Conservation (phyloP, 495 filamentous ascomycete species). For the Pseudotulostoma volvatum region DNA sequence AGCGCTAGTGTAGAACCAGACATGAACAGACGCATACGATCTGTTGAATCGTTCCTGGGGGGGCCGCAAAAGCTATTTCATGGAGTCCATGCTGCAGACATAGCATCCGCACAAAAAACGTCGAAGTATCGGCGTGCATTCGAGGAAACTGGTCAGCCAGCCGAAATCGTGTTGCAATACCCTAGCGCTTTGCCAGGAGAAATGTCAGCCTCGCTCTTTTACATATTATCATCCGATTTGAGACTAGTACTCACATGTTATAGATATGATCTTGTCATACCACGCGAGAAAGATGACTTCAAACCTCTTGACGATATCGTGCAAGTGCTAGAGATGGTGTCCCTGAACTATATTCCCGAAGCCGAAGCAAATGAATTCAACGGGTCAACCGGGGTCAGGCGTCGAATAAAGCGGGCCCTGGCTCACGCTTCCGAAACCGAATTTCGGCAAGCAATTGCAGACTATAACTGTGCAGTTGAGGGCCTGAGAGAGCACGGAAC, state of each 20-base stretch:
- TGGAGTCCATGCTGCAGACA: slow-evolving; percentile 53
- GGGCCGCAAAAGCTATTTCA: slow-evolving; percentile 31
- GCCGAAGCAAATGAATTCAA: slow-evolving; percentile 47
- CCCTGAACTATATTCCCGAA: slow-evolving; percentile 54
- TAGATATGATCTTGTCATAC: slow-evolving; percentile 64
- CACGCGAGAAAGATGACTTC: slow-evolving; percentile 63
- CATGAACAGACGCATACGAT: slow-evolving; percentile 40
- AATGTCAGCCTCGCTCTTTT: no score
- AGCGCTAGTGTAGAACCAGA: slow-evolving; percentile 34
- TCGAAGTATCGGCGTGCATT: slow-evolving; percentile 32
- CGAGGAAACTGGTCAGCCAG: slow-evolving; percentile 28
- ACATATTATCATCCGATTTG: no score
- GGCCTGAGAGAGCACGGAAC: slow-evolving; percentile 44
- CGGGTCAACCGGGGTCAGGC: slow-evolving; percentile 53
- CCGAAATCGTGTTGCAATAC: slow-evolving; percentile 49
- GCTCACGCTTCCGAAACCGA: slow-evolving; percentile 45
- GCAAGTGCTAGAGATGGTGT: slow-evolving; percentile 57
- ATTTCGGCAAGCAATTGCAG: slow-evolving; percentile 50
- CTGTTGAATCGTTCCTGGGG: slow-evolving; percentile 42
- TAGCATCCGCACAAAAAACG: slow-evolving; percentile 34
- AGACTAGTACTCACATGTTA: no score
- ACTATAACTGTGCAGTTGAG: slow-evolving; percentile 57
- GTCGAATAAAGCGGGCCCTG: slow-evolving; percentile 51
- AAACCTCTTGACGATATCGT: slow-evolving; percentile 73
- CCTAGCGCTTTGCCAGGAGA: slow-evolving; percentile 54